These are phyloP conservation scores for Nannizziopsis barbatae DNA, from an alignment of 2,329 filamentous ascomycete species.

Conservation along the genomic window DNA sequence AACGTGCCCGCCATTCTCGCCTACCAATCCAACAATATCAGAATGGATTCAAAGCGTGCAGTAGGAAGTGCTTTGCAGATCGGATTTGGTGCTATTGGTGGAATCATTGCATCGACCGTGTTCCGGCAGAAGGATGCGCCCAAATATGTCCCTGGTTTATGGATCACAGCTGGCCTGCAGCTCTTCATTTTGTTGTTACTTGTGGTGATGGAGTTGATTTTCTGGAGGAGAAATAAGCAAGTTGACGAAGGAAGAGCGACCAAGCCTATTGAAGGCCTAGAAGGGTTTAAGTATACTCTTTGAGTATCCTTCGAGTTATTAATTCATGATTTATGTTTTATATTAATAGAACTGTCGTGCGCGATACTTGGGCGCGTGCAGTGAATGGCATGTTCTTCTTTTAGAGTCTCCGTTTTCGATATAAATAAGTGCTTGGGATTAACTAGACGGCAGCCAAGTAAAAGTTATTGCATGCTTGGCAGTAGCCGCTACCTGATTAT, in stretches of 20 bases:
- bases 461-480: too few species aligned
- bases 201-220: conserved; percentile 2
- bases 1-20: conserved; percentile 26
- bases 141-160: conserved; percentile 15
- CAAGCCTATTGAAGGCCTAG: conserved; percentile 12
- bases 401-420: too few species aligned
- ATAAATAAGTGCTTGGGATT: too few species aligned
- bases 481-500: too few species aligned
- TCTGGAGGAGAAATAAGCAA: conserved; percentile 12
- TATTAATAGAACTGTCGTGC: too few species aligned
- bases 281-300: conserved; percentile 14
- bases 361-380: too few species aligned
- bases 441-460: too few species aligned
- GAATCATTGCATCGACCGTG: conserved; percentile 58
- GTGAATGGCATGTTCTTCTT: too few species aligned
- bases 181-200: conserved; percentile 10
- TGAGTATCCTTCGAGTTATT: not conserved
- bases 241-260: conserved; percentile 8
- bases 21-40: conserved; percentile 27
- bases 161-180: conserved; percentile 8
- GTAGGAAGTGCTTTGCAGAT: conserved; percentile 63
- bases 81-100: conserved; percentile 60
- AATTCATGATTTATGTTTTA: too few species aligned
- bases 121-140: conserved; percentile 40
- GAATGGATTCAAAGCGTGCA: conserved; percentile 68